These are phyloP conservation scores for Isabelozyma gotoi DNA, from an alignment of 805 yeast species.

Conservation along the genomic window DNA sequence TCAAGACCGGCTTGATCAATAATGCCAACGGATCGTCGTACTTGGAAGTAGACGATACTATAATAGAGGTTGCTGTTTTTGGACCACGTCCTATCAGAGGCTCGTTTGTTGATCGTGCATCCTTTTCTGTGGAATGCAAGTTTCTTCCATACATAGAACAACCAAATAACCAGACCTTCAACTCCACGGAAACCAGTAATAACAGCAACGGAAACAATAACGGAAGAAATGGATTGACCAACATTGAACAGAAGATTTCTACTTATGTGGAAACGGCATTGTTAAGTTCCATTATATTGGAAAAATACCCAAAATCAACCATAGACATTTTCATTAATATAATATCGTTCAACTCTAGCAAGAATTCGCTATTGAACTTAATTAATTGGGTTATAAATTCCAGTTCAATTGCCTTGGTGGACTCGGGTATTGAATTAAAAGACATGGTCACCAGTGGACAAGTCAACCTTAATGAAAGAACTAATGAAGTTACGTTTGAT, in stretches of 20 bases:
- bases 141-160: conserved; percentile 50
- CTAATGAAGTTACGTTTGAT: conserved; percentile 15
- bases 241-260: conserved; percentile 48
- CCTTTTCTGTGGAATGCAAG: conserved; percentile 59
- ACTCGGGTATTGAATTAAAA: conserved; percentile 78
- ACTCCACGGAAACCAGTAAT: conserved; percentile 17
- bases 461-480: conserved; percentile 16
- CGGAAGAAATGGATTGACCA: conserved; percentile 34
- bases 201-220: conserved; percentile 11
- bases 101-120: conserved; percentile 65
- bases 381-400: conserved; percentile 58
- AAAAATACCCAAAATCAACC: conserved; percentile 86
- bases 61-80: conserved; percentile 68
- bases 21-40: conserved; percentile 84
- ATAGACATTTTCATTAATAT: conserved; percentile 76
- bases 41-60: conserved; percentile 62
- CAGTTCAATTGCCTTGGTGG: conserved; percentile 72
- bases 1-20: conserved; percentile 62
- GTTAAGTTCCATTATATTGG: conserved; percentile 54
- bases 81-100: conserved; percentile 90
- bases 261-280: conserved; percentile 53
- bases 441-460: conserved; percentile 75
- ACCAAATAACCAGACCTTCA: conserved; percentile 32
- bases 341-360: conserved; percentile 42
- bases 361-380: conserved; percentile 33